Base-by-base conservation (phyloP, 2,329 filamentous ascomycete genomes). In the Fusarium tupiense region DNA sequence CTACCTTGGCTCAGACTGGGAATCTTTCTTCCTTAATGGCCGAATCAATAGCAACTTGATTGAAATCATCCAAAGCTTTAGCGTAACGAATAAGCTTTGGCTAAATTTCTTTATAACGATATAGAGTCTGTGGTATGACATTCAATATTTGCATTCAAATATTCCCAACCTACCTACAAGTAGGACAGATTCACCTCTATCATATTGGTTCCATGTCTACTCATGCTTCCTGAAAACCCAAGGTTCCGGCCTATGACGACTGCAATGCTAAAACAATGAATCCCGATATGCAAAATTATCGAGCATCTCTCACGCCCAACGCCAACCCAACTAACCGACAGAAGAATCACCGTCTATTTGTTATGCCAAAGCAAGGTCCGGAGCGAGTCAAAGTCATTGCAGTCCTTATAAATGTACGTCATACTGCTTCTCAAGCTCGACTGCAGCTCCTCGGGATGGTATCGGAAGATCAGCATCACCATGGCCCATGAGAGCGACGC, bases 401-500 rank as follows among this genome's bases (percentile, higher is more conserved):
- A 94, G 83, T 98, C 93, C 67, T 91, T 88, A 82, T 96, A 99
- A 87, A 99, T 98, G 81, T 99, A 99, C 78, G 91, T 94, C 96
- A 99, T 99, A 86, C 95, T 98, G 84, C 91, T 95, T 82, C 94
- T 90, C 87, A 99, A 85, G 83, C 95, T 98, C 69, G 92, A 91
- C 88, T 98, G 96, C 81, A 99, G 89, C 64, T 93, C 94, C 78
- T 97, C 94, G 10, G 96, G 95, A 85, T 98, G 92, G 89, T 93
- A 94, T 78, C 93, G 90, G 86, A 98, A 99, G 70, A 99, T 84
- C 85, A 96, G 94, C 96, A 99, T 99, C 73, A 99, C 95, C 80
- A 91, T 87, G 9, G 92, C 96, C 96, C 96, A 99, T 80, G 93
- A 97, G 74, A 96, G 79, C 77, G 92, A 93, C 47, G 96, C 96